Base-by-base conservation (phyloP, 306 rosid genomes). In the Fragaria ananassa region DNA sequence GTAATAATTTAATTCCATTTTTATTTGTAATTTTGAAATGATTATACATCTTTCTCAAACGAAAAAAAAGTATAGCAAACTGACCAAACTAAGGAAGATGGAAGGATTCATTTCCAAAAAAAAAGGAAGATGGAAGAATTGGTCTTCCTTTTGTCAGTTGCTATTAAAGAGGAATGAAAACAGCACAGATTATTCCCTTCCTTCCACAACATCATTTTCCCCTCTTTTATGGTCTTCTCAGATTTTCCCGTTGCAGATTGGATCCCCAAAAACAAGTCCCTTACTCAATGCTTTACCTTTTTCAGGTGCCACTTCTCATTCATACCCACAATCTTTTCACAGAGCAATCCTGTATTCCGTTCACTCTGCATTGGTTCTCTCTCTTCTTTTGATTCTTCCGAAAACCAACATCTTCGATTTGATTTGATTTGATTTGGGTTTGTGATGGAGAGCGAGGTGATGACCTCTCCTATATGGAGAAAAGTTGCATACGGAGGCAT, bases 401-500 rank as follows among this genome's bases (percentile, higher is more conserved):
- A 31, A 39, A 39, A 39, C 44, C 44, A 5, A 39, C 44, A 39
- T 46, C 17, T 11, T 12, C 50, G 50, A 46, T 46, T 46, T 13
- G 12, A 8, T 71, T 71, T 71, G 50, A 46, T 46, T 46, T 13
- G 12, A 8, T 71, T 71, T 71, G 46, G 12, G 21, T 35, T 35
- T 70, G 41, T 42, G 76, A 92, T 90, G 98, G 89, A 86, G 49
- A 72, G 37, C 29, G 86, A 75, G 14, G 37, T 61, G n/a, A 27
- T 6, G 21, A 82, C 82, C 18, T 79, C 86, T 23, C 77, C 79
- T 2, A 80, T 68, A 80, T 94, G 98, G 97, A 82, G 90, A 86
- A 94, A 94, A 83, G 96, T 94, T 60, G 98, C 97, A 13, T 94
- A 91, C 58, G 97, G 98, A 39, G 98, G 98, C 53, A 94, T 90